Conservation (phyloP, 2,329 filamentous ascomycete genomes). For the Septoria petroselini region DNA sequence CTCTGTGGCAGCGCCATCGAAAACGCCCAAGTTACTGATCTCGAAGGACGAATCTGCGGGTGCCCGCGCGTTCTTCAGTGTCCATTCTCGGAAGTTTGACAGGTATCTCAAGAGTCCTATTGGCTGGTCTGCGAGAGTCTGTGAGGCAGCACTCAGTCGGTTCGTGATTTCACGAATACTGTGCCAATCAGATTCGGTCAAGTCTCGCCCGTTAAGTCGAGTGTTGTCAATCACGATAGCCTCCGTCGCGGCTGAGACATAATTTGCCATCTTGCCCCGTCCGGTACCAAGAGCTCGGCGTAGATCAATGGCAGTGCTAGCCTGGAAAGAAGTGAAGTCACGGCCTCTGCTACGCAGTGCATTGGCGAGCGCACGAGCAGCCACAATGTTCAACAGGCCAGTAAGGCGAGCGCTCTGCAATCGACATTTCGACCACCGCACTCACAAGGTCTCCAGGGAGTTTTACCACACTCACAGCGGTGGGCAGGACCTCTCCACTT, state of each 20-base stretch:
- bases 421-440: slow-evolving; percentile 32
- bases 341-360: slow-evolving; percentile 27
- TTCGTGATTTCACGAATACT: slow-evolving; percentile 36
- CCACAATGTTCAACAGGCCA: slow-evolving; percentile 42
- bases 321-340: slow-evolving; percentile 38
- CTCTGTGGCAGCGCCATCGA: slow-evolving; percentile 29
- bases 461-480: slow-evolving; percentile 36
- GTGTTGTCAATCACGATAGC: slow-evolving; percentile 8
- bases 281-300: slow-evolving; percentile 38
- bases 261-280: slow-evolving; percentile 40
- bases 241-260: slow-evolving; percentile 29
- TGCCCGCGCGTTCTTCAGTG: slow-evolving; percentile 40
- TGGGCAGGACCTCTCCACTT: slow-evolving; percentile 22
- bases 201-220: background rate
- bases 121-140: slow-evolving; percentile 41
- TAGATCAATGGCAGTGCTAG: slow-evolving; percentile 44
- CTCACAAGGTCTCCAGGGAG: slow-evolving; percentile 34
- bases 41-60: slow-evolving; percentile 45
- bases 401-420: slow-evolving; percentile 43
- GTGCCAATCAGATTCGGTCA: slow-evolving; percentile 36
- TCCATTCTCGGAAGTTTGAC: slow-evolving; percentile 43
- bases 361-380: slow-evolving; percentile 41
- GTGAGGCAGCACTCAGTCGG: slow-evolving; percentile 36
- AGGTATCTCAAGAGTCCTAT: slow-evolving; percentile 46
- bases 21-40: slow-evolving; percentile 47